These are phyloP conservation scores for Rhizopus microsporus DNA, from an alignment of 371 early-diverging fungal species.

Conservation along the genomic window DNA sequence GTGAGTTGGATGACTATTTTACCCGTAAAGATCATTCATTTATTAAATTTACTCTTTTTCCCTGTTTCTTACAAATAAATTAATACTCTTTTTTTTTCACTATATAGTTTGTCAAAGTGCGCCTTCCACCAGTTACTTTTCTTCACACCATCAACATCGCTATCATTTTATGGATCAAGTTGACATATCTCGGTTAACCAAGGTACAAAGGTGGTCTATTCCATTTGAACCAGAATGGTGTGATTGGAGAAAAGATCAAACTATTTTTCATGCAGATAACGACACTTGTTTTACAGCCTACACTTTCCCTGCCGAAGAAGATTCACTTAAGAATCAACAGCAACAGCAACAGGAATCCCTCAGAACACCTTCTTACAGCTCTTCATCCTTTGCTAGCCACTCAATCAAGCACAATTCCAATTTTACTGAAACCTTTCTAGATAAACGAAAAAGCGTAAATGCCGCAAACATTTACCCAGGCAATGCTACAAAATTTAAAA, in stretches of 20 bases:
- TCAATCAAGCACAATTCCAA: not conserved
- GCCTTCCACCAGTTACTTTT: not conserved
- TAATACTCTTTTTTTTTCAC: too few relatives aligned
- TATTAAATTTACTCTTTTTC: not conserved
- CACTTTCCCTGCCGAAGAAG: not conserved
- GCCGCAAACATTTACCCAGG: constrained; percentile 1
- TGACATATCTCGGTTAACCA: not conserved
- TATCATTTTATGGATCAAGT: not conserved
- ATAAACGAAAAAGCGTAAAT: not conserved
- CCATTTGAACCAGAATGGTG: not conserved
- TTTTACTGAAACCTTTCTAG: not conserved
- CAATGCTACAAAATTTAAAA: constrained; percentile 35
- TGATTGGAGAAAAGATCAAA: not conserved
- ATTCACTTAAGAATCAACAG: not conserved
- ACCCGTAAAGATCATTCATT: not conserved
- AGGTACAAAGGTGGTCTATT: not conserved
- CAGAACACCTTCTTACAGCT: not conserved
- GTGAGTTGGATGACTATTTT: constrained; percentile 17
- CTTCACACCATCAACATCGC: not conserved
- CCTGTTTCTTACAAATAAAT: not conserved
- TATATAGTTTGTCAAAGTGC: not conserved
- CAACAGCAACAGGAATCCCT: not conserved
- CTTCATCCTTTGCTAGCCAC: not conserved
- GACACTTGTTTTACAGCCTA: not conserved
- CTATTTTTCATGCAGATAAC: not conserved